phyloP scores from a whole-genome alignment of 148 eudicot species.

The Rheum nobile region DNA sequence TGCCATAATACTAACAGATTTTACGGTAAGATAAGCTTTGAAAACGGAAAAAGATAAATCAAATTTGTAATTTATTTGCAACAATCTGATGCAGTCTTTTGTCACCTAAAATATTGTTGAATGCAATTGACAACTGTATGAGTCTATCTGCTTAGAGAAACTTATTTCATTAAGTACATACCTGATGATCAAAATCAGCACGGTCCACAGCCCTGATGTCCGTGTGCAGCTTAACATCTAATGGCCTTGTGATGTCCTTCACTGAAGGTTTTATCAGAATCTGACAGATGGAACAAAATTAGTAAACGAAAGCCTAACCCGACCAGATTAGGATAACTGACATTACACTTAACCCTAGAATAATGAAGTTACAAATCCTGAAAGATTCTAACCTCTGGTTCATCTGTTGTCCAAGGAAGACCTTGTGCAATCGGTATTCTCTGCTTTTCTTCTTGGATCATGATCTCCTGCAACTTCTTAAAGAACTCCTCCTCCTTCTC shows the following conservation, averaged over 20 bases:
- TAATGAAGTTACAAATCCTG: neutral
- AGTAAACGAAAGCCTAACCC: neutral
- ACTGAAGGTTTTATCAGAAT: slow-evolving; percentile 70
- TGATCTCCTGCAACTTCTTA: slow-evolving; percentile 64
- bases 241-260: slow-evolving; percentile 70
- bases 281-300: slow-evolving; percentile 24
- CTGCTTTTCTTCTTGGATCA: slow-evolving; percentile 66
- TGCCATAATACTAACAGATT: neutral
- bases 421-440: slow-evolving; percentile 88
- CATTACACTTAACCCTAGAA: neutral
- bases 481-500: slow-evolving; percentile 72
- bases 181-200: slow-evolving; percentile 83
- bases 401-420: slow-evolving; percentile 93
- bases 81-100: neutral
- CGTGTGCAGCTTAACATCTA: slow-evolving; percentile 72
- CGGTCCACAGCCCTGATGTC: slow-evolving; percentile 89
- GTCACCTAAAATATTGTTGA: too few species aligned
- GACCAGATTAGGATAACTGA: neutral
- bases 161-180: slow-evolving; percentile 8
- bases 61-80: neutral
- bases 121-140: too few species aligned
- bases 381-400: slow-evolving; percentile 54
- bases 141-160: too few species aligned
- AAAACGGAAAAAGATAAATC: neutral
- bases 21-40: too few species aligned